phyloP scores from a whole-genome alignment of 345 rosid genomes.

The Arabidopsis suecica region DNA sequence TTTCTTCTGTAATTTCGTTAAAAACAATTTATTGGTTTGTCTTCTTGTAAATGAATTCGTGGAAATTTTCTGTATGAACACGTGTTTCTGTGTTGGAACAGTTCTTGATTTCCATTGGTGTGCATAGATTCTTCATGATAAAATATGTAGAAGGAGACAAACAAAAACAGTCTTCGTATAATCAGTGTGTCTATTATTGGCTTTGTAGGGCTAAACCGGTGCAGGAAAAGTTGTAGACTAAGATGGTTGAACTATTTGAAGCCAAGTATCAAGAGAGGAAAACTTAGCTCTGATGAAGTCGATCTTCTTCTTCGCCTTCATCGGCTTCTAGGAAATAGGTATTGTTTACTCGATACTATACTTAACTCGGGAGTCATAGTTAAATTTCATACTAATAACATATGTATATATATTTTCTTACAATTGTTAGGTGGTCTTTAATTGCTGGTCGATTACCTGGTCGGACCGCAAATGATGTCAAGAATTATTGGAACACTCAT shows the following conservation, averaged over 20 bases:
- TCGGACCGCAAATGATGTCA: slow-evolving; percentile 60
- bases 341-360: background rate
- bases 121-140: slow-evolving; percentile 32
- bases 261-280: slow-evolving; percentile 61
- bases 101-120: slow-evolving; percentile 15
- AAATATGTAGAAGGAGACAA: slow-evolving; percentile 7
- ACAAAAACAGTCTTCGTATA: background rate
- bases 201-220: slow-evolving; percentile 21
- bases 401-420: background rate
- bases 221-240: slow-evolving; percentile 38
- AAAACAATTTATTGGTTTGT: background rate
- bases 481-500: slow-evolving; percentile 64
- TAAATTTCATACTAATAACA: background rate
- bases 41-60: background rate
- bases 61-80: background rate
- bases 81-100: background rate
- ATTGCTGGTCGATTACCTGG: slow-evolving; percentile 65
- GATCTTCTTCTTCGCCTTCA: slow-evolving; percentile 65
- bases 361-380: background rate
- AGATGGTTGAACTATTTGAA: slow-evolving; percentile 69
- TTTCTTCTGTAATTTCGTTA: background rate
- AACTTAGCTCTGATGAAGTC: slow-evolving; percentile 57
- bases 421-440: slow-evolving; percentile 52
- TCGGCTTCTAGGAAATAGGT: slow-evolving; percentile 66
- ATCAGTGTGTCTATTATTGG: background rate